phyloP scores from a whole-genome alignment of 306 rosid species.

The Trichosanthes cucumerina region DNA sequence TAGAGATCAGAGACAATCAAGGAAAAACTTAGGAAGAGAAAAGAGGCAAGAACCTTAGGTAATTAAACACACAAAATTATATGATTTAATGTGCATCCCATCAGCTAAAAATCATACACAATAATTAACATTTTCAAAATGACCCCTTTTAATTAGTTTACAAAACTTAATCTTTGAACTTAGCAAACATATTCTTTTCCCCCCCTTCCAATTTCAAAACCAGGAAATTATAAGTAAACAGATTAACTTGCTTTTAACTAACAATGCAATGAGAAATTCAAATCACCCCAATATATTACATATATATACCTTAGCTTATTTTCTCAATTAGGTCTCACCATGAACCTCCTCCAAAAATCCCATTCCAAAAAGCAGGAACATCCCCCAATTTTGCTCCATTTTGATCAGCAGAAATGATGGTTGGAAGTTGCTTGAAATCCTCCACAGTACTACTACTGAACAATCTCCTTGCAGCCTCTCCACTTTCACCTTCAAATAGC shows the following conservation, averaged over 20 bases:
- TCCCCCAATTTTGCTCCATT: conserved; percentile 9
- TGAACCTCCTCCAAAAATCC: conserved; percentile 15
- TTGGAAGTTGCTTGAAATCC: conserved; percentile 13
- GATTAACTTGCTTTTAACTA: background rate
- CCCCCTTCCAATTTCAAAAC: background rate
- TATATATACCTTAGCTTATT: background rate
- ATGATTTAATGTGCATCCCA: background rate
- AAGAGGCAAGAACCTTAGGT: background rate
- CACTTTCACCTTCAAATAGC: background rate
- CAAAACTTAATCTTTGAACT: background rate
- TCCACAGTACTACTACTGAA: background rate
- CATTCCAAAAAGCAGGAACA: conserved; percentile 14
- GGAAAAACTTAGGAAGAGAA: background rate
- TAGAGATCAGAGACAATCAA: background rate
- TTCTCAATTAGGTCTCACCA: background rate
- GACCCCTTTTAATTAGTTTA: background rate
- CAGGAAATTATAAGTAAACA: background rate
- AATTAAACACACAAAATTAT: background rate
- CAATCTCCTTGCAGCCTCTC: background rate
- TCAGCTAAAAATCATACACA: background rate
- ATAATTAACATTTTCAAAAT: background rate
- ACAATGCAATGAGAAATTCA: background rate
- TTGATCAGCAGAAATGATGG: background rate
- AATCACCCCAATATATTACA: background rate
- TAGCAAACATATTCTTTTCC: background rate